A percentile compares a stretch with the other conserved stretches of the same genome.
phyloP scores from a whole-genome alignment of 163 green algal genomes.

The Chloromonas sp. region DNA sequence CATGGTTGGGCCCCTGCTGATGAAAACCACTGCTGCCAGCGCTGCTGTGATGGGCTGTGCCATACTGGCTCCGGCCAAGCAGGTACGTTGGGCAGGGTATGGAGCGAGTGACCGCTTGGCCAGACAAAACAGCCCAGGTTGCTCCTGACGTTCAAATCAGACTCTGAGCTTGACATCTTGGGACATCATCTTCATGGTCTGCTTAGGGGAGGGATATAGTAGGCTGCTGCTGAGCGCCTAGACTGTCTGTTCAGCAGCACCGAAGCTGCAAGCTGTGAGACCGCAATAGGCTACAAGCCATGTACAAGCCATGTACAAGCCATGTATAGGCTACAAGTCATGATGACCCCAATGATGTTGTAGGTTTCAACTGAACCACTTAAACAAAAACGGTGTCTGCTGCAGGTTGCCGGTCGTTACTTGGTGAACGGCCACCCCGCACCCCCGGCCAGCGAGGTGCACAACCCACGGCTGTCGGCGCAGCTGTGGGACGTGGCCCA shows the following conservation, averaged over 20 bases:
- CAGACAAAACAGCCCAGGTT: no score
- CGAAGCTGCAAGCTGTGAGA: neutral
- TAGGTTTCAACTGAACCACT: neutral
- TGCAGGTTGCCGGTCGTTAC: neutral
- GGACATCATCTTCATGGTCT: neutral
- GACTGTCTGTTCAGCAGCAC: neutral
- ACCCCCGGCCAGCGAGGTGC: neutral
- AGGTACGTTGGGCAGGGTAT: neutral
- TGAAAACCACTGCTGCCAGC: neutral
- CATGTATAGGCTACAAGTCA: neutral
- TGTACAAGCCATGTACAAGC: no score
- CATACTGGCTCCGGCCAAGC: neutral
- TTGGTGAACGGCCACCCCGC: neutral
- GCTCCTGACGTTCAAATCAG: no score
- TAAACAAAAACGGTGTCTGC: neutral
- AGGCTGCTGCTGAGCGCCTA: neutral
- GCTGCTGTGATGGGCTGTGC: neutral
- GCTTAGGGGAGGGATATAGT: neutral
- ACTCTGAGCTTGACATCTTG: no score
- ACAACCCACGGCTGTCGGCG: neutral
- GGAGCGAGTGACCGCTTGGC: no score
- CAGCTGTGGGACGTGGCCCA: constrained; percentile 1
- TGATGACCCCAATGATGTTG: neutral
- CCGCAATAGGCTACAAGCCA: neutral
- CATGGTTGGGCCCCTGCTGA: neutral